Evolutionary conservation across 495 filamentous ascomycete genomes (phyloP).

Genomic region (Aspergillus olivimuriae): DNA sequence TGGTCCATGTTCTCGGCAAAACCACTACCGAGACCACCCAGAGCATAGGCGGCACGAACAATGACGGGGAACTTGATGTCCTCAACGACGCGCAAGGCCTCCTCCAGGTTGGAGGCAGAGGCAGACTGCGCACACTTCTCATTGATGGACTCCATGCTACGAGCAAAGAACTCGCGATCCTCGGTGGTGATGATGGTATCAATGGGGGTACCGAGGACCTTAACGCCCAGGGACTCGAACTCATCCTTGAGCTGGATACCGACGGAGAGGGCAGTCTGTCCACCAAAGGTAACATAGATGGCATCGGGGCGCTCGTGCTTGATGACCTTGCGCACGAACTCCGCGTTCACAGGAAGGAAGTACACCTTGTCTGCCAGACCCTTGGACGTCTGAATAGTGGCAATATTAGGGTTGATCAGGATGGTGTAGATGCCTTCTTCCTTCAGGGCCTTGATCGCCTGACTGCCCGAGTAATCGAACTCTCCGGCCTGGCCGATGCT

Average conservation of each 20-base stretch:
- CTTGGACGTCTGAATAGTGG: slow-evolving; percentile 97
- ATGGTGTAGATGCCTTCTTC: slow-evolving; percentile 94
- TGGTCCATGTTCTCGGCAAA: slow-evolving; percentile 90
- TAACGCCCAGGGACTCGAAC: slow-evolving; percentile 82
- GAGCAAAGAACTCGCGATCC: slow-evolving; percentile 92
- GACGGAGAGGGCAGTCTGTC: slow-evolving; percentile 90
- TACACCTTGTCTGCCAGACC: slow-evolving; percentile 95
- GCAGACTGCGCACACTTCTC: slow-evolving; percentile 98
- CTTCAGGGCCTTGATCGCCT: slow-evolving; percentile 94
- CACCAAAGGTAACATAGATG: slow-evolving; percentile 95
- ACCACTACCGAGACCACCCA: slow-evolving; percentile 91
- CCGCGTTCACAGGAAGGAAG: slow-evolving; percentile 92
- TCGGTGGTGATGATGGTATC: slow-evolving; percentile 98
- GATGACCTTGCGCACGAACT: slow-evolving; percentile 96
- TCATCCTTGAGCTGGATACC: slow-evolving; percentile 96
- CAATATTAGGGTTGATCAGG: slow-evolving; percentile 97
- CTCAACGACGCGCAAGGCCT: slow-evolving; percentile 77
- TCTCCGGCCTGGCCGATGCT: slow-evolving; percentile 98
- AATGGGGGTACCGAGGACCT: slow-evolving; percentile 93
- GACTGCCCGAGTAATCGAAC: slow-evolving; percentile 94
- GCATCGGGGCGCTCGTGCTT: slow-evolving; percentile 91
- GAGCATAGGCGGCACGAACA: slow-evolving; percentile 90
- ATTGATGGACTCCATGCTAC: slow-evolving; percentile 96
- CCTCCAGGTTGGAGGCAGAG: slow-evolving; percentile 78
- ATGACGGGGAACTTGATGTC: slow-evolving; percentile 94